Conservation (phyloP, 306 rosid genomes). For the Quercus mongolica region DNA sequence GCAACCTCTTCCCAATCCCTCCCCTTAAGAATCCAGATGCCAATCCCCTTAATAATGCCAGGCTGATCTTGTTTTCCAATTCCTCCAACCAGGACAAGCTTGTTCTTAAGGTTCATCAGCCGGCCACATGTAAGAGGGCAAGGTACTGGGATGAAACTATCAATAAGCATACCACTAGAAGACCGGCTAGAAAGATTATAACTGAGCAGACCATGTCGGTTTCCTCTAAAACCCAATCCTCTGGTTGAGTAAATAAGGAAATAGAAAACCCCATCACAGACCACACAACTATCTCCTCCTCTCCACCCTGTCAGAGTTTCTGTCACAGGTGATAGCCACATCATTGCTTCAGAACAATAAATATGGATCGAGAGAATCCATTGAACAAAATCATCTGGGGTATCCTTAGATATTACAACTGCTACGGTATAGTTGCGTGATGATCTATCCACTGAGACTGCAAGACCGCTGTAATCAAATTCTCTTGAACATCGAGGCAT, state of each 20-base stretch:
- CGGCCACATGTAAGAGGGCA: not conserved
- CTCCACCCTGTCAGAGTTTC: not conserved
- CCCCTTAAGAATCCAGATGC: not conserved
- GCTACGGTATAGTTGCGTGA: not conserved
- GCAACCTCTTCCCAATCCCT: not conserved
- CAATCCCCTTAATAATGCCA: not conserved
- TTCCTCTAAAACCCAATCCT: not conserved
- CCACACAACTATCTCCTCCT: not conserved
- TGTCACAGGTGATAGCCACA: not conserved
- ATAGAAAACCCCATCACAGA: not conserved
- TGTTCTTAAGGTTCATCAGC: not conserved
- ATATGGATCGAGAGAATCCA: not conserved
- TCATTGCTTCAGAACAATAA: not conserved
- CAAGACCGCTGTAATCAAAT: not conserved
- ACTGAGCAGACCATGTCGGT: not conserved
- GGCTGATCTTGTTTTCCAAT: not conserved
- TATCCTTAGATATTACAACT: not conserved
- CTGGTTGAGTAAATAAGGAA: not conserved
- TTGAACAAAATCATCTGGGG: not conserved
- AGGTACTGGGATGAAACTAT: not conserved
- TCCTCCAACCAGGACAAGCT: not conserved
- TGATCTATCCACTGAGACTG: not conserved
- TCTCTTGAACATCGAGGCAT: not conserved
- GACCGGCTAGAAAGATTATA: not conserved
- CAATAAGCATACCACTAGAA: not conserved